phyloP scores from a whole-genome alignment of 176 grass and related monocot genomes.

The Oryza rufipogon region DNA sequence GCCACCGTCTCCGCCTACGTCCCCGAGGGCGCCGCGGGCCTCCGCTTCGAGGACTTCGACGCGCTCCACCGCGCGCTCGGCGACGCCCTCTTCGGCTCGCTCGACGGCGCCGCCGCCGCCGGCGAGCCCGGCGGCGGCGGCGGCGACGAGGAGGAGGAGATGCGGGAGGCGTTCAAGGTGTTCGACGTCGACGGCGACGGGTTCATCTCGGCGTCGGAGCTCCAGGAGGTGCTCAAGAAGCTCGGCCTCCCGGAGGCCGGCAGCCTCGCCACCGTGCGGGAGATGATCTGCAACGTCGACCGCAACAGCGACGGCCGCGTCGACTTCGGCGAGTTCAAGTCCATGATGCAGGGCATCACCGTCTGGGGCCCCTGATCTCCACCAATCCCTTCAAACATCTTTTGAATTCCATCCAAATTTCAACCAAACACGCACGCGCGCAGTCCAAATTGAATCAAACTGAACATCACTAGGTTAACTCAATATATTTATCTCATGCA shows the following conservation, averaged over 20 bases:
- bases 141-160: constrained; percentile 48
- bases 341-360: constrained; percentile 67
- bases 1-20: constrained; percentile 38
- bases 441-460: background rate
- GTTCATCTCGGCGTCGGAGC: constrained; percentile 70
- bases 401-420: background rate
- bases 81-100: constrained; percentile 37
- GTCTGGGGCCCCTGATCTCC: constrained; percentile 41
- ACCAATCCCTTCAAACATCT: background rate
- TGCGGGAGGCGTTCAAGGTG: constrained; percentile 77
- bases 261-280: constrained; percentile 53
- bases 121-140: background rate
- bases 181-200: constrained; percentile 81
- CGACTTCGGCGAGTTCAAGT: constrained; percentile 65
- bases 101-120: background rate
- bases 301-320: constrained; percentile 57
- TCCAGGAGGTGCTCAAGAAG: constrained; percentile 70
- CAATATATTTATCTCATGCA: background rate
- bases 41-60: constrained; percentile 52
- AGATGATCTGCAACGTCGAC: constrained; percentile 84
- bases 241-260: constrained; percentile 58
- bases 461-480: background rate
- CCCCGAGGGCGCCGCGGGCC: constrained; percentile 28
- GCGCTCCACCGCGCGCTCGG: constrained; percentile 44
- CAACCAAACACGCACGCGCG: background rate